Evolutionary conservation across 2,329 filamentous ascomycete species (phyloP).

Genomic region (Pezicula radicicola): DNA sequence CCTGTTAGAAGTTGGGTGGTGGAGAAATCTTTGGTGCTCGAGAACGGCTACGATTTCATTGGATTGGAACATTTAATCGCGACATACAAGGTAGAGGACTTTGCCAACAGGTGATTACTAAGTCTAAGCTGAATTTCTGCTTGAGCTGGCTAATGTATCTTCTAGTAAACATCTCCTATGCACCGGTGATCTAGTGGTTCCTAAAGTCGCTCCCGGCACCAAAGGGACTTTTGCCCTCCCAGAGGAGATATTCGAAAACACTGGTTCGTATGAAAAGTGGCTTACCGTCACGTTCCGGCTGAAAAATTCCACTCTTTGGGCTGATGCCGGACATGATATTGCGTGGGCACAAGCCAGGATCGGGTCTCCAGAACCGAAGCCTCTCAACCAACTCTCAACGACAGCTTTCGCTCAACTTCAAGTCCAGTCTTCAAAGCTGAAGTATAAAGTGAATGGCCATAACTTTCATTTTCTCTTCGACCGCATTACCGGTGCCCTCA

Average conservation of each 20-base stretch:
- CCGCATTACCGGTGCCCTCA: conserved; percentile 39
- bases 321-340: conserved; percentile 48
- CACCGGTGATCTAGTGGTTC: conserved; percentile 37
- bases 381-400: conserved; percentile 10
- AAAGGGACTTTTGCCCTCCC: conserved; percentile 32
- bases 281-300: conserved; percentile 43
- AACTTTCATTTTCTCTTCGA: conserved; percentile 43
- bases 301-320: conserved; percentile 45
- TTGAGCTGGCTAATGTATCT: not conserved
- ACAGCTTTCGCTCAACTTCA: conserved; percentile 8
- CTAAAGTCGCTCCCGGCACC: conserved; percentile 36
- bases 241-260: conserved; percentile 9
- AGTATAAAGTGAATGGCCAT: conserved; percentile 26
- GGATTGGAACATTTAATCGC: conserved; percentile 45
- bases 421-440: conserved; percentile 15
- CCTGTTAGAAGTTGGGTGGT: conserved; percentile 42
- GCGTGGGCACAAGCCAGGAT: conserved; percentile 51
- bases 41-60: conserved; percentile 51
- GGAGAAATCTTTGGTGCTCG: conserved; percentile 30
- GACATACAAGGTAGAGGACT: conserved; percentile 41
- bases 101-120: conserved; percentile 37
- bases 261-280: conserved; percentile 35
- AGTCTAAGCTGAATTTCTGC: not conserved
- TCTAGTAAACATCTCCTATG: conserved; percentile 25
- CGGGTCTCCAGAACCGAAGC: conserved; percentile 17